Conservation (phyloP, 2,329 filamentous ascomycete genomes). For the Calycina marina region DNA sequence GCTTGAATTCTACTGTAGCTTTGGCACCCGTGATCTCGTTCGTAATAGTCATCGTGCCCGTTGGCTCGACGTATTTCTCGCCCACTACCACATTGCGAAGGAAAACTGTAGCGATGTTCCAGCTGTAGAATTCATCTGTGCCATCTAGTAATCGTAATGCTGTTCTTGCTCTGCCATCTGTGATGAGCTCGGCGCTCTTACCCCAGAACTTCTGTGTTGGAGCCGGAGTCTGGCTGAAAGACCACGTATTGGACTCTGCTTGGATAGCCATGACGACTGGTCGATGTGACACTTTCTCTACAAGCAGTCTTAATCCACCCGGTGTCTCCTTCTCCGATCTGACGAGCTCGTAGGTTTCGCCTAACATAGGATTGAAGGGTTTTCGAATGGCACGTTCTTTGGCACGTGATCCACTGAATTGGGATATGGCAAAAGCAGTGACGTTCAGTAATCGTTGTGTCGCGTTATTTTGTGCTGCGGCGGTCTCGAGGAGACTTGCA, state of each 20-base stretch:
- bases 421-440: constrained; percentile 78
- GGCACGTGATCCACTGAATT: constrained; percentile 66
- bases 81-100: constrained; percentile 92
- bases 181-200: constrained; percentile 87
- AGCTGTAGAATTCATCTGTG: constrained; percentile 72
- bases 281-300: constrained; percentile 88
- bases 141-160: constrained; percentile 51
- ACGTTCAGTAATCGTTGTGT: constrained; percentile 69
- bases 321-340: constrained; percentile 61
- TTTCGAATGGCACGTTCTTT: constrained; percentile 90
- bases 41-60: constrained; percentile 72
- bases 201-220: constrained; percentile 98
- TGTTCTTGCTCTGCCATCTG: constrained; percentile 72
- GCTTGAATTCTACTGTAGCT: constrained; percentile 79
- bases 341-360: constrained; percentile 88
- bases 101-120: constrained; percentile 79
- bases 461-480: constrained; percentile 43
- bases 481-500: constrained; percentile 65
- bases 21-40: constrained; percentile 77
- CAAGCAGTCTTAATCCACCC: constrained; percentile 74
- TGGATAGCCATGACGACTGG: constrained; percentile 89
- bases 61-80: constrained; percentile 94
- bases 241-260: constrained; percentile 76
- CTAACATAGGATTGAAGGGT: constrained; percentile 92
- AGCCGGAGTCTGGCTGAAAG: constrained; percentile 70